These are phyloP conservation scores for Fusarium temperatum DNA, from an alignment of 2,329 filamentous ascomycete species.

Conservation along the genomic window DNA sequence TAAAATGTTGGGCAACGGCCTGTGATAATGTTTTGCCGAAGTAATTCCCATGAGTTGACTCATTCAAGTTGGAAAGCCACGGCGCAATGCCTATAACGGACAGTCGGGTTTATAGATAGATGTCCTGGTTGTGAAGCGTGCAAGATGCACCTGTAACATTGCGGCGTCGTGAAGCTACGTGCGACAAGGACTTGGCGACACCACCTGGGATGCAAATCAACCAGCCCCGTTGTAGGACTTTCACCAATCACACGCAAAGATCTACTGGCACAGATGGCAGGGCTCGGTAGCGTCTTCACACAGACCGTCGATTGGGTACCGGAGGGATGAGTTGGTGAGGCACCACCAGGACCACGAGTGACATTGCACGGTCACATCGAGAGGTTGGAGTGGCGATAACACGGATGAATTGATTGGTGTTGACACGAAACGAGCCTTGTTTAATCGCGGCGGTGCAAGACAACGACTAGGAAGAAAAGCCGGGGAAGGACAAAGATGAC, in stretches of 20 bases:
- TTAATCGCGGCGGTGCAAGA: constrained; percentile 12
- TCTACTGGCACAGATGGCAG: constrained; percentile 4
- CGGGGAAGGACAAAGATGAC: constrained; percentile 12
- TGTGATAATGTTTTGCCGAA: neutral
- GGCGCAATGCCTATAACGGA: neutral
- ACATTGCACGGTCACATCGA: constrained; percentile 12
- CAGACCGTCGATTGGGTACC: constrained; percentile 29
- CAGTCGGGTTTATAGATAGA: neutral
- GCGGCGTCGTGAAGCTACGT: constrained; percentile 33
- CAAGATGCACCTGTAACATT: constrained; percentile 7
- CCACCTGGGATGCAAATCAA: constrained; percentile 15
- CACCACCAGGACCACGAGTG: neutral
- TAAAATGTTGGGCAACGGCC: neutral
- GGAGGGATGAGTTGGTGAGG: constrained; percentile 24
- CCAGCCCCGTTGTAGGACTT: neutral
- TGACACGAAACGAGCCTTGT: neutral
- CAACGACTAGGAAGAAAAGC: constrained; percentile 10
- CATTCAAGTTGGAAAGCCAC: neutral
- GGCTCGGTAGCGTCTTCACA: constrained; percentile 33
- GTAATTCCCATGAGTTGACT: neutral
- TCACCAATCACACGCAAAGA: constrained; percentile 22
- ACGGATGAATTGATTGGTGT: constrained; percentile 3
- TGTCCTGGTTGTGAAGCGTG: neutral
- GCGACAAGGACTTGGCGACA: constrained; percentile 28
- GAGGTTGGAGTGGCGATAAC: constrained; percentile 30